These are phyloP conservation scores for Candida bentonensis DNA, from an alignment of 805 yeast genomes.

Conservation along the genomic window DNA sequence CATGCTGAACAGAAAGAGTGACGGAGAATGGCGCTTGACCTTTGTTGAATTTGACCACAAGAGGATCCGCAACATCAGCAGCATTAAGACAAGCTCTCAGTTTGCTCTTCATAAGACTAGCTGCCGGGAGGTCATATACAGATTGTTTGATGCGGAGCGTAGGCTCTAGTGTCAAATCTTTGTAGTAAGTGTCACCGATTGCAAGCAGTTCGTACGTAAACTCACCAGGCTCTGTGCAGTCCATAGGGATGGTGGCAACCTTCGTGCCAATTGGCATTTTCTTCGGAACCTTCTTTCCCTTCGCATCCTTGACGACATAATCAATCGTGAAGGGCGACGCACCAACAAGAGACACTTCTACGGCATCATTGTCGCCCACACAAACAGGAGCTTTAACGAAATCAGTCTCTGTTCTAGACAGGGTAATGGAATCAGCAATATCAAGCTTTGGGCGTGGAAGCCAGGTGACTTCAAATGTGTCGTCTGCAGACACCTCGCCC, in stretches of 20 bases:
- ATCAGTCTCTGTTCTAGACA: conserved; percentile 13
- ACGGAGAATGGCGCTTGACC: conserved; percentile 48
- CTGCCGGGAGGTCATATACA: not conserved
- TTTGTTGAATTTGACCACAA: conserved; percentile 37
- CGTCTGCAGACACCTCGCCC: conserved; percentile 28
- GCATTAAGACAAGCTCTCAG: conserved; percentile 32
- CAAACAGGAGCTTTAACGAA: conserved; percentile 30
- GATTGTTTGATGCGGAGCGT: not conserved
- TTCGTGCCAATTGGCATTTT: conserved; percentile 38
- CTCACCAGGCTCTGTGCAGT: conserved; percentile 36
- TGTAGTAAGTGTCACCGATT: not conserved
- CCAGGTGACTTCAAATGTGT: conserved; percentile 28
- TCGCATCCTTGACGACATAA: conserved; percentile 26
- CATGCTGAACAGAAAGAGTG: conserved; percentile 45
- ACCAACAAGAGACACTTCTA: conserved; percentile 28
- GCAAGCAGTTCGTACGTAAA: conserved; percentile 33
- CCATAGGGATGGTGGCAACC: conserved; percentile 33
- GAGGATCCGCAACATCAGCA: conserved; percentile 24
- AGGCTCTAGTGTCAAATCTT: not conserved
- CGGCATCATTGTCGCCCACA: conserved; percentile 32
- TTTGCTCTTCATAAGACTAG: not conserved
- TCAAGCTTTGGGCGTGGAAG: conserved; percentile 32
- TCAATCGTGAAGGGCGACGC: conserved; percentile 55
- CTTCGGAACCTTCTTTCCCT: conserved; percentile 4
- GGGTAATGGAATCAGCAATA: conserved; percentile 22